phyloP scores from a whole-genome alignment of 2,329 filamentous ascomycete species.

The Cladosporium cucumerinum region DNA sequence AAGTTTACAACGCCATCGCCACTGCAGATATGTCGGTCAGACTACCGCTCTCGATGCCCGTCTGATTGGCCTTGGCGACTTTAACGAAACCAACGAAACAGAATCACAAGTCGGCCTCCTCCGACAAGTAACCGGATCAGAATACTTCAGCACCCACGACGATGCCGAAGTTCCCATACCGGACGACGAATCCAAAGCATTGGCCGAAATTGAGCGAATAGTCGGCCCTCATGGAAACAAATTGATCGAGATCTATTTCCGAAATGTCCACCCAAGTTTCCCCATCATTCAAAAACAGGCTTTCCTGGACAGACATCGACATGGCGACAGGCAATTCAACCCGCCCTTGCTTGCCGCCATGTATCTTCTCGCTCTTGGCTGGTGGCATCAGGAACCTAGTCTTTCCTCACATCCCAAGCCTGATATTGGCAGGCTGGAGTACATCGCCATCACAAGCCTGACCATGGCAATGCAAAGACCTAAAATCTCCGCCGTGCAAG shows the following conservation, averaged over 20 bases:
- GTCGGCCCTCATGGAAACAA: constrained; percentile 74
- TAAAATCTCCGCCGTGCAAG: constrained; percentile 77
- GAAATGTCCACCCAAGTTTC: constrained; percentile 74
- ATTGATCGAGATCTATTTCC: constrained; percentile 78
- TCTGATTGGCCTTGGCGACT: constrained; percentile 75
- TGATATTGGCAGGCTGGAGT: constrained; percentile 70
- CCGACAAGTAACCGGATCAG: constrained; percentile 70
- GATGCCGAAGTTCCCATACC: constrained; percentile 70
- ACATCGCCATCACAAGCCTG: constrained; percentile 68
- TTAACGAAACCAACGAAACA: constrained; percentile 78
- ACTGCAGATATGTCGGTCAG: constrained; percentile 78
- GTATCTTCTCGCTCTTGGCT: constrained; percentile 82
- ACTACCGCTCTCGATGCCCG: constrained; percentile 81
- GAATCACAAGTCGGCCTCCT: constrained; percentile 61
- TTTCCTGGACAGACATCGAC: constrained; percentile 74
- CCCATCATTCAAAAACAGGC: constrained; percentile 79
- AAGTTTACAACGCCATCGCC: constrained; percentile 72
- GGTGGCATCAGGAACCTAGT: constrained; percentile 73
- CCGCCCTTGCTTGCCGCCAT: constrained; percentile 75
- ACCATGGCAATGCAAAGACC: constrained; percentile 75
- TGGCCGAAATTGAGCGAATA: constrained; percentile 70
- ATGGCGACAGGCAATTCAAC: constrained; percentile 69
- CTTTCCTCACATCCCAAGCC: constrained; percentile 64
- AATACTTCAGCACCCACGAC: constrained; percentile 77
- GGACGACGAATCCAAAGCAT: constrained; percentile 65